phyloP scores from a whole-genome alignment of 441 rosid species.

The Populus hybrid region DNA sequence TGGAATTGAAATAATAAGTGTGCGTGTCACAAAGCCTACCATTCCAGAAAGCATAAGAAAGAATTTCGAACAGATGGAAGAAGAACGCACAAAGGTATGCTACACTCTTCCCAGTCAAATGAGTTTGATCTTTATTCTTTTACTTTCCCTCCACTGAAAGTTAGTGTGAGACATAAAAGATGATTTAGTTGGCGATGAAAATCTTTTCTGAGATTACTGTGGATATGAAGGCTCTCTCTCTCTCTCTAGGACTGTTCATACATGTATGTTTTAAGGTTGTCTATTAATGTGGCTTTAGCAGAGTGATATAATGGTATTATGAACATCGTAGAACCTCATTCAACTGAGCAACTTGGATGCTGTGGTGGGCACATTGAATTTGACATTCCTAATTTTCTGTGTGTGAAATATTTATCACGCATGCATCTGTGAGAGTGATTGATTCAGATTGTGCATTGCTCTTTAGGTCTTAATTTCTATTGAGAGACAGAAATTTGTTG shows the following conservation, averaged over 20 bases:
- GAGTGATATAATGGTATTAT: neutral
- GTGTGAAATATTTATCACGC: neutral
- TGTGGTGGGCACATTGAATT: neutral
- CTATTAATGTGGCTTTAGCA: neutral
- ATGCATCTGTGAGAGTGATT: neutral
- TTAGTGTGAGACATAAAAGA: neutral
- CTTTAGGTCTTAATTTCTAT: slow-evolving; percentile 74
- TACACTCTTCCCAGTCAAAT: neutral
- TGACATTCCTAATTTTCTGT: neutral
- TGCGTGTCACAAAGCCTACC: slow-evolving; percentile 82
- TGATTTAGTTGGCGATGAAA: slow-evolving; percentile 2
- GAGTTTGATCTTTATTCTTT: neutral
- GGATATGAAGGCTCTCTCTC: neutral
- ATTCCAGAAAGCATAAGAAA: slow-evolving; percentile 76
- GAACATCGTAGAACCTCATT: neutral
- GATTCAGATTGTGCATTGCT: neutral
- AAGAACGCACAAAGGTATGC: slow-evolving; percentile 82
- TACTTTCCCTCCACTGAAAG: neutral
- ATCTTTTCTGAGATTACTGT: neutral
- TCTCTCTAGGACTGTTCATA: neutral
- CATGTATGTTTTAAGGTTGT: neutral
- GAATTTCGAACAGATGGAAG: slow-evolving; percentile 94
- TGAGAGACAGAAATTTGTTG: slow-evolving; percentile 76
- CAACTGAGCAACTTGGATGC: neutral
- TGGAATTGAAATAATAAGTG: slow-evolving; percentile 84